Conservation (phyloP, 148 eudicot genomes). For the Amaranthus palmeri region DNA sequence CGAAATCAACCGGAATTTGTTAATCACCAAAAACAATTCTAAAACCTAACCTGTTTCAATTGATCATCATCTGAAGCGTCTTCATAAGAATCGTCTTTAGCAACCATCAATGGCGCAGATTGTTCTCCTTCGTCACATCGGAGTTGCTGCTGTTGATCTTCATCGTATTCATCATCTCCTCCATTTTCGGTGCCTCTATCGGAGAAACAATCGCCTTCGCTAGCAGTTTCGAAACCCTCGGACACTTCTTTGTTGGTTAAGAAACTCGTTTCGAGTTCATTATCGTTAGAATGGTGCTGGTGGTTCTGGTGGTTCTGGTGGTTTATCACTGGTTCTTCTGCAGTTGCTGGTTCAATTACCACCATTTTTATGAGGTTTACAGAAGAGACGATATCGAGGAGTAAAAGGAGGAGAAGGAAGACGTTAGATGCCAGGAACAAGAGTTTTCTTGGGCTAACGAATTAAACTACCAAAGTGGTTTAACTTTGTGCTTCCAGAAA, state of each 20-base stretch:
- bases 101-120: constrained; percentile 1
- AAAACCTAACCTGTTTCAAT: constrained; percentile 36
- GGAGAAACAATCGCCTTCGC: constrained; percentile 45
- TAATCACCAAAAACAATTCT: too few species aligned
- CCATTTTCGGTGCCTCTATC: constrained; percentile 29
- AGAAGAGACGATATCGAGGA: not conserved
- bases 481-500: too few species aligned
- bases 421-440: too few species aligned
- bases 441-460: too few species aligned
- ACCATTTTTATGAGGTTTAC: constrained; percentile 26
- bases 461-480: too few species aligned
- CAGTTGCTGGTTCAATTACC: constrained; percentile 43
- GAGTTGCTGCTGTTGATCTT: not conserved
- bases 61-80: constrained; percentile 39
- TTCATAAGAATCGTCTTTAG: constrained; percentile 31
- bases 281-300: not conserved
- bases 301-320: constrained; percentile 1
- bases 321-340: constrained; percentile 15
- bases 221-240: constrained; percentile 84
- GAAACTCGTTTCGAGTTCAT: constrained; percentile 16
- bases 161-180: constrained; percentile 12
- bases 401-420: too few species aligned
- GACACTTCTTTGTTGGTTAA: constrained; percentile 34
- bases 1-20: too few species aligned
- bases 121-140: constrained; percentile 14